A percentile compares a stretch with the other conserved stretches of the same genome.
Conservation (phyloP, 2,329 filamentous ascomycete species). For the Xylariales sp. region DNA sequence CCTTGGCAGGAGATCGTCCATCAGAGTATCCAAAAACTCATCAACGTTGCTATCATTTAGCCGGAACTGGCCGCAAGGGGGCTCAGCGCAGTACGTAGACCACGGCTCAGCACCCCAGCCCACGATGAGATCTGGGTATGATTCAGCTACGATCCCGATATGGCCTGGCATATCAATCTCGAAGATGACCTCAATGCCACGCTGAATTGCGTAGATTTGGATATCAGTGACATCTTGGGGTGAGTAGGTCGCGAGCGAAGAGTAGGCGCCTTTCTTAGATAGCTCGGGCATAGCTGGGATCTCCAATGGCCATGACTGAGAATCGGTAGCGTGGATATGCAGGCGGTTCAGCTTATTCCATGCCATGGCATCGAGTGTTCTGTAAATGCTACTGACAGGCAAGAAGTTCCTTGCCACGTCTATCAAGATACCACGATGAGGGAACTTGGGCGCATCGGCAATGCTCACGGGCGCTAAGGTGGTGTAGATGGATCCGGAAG, state of each 20-base stretch:
- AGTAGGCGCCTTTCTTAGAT: slow-evolving; percentile 69
- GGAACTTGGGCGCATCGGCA: slow-evolving; percentile 68
- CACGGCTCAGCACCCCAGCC: slow-evolving; percentile 57
- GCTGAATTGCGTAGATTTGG: slow-evolving; percentile 64
- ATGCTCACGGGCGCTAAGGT: slow-evolving; percentile 66
- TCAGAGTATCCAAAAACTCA: slow-evolving; percentile 66
- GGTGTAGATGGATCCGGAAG: slow-evolving; percentile 61
- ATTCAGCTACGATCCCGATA: slow-evolving; percentile 61
- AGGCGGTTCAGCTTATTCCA: slow-evolving; percentile 82
- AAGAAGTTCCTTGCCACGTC: slow-evolving; percentile 74
- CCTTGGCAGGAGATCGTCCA: slow-evolving; percentile 72
- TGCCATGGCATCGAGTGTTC: slow-evolving; percentile 70
- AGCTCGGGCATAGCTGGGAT: slow-evolving; percentile 72
- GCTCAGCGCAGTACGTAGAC: slow-evolving; percentile 55
- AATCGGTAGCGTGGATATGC: slow-evolving; percentile 78
- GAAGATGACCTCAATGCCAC: slow-evolving; percentile 67
- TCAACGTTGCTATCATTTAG: slow-evolving; percentile 70
- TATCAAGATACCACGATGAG: slow-evolving; percentile 74
- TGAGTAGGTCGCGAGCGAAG: slow-evolving; percentile 61
- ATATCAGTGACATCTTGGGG: slow-evolving; percentile 60
- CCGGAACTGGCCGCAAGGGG: slow-evolving; percentile 67
- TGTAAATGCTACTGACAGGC: slow-evolving; percentile 61
- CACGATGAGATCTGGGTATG: slow-evolving; percentile 68
- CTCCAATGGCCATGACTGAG: slow-evolving; percentile 81
- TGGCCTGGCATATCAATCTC: slow-evolving; percentile 83